Conservation (phyloP, 208 protist species). For the Acanthamoeba castellanii region DNA sequence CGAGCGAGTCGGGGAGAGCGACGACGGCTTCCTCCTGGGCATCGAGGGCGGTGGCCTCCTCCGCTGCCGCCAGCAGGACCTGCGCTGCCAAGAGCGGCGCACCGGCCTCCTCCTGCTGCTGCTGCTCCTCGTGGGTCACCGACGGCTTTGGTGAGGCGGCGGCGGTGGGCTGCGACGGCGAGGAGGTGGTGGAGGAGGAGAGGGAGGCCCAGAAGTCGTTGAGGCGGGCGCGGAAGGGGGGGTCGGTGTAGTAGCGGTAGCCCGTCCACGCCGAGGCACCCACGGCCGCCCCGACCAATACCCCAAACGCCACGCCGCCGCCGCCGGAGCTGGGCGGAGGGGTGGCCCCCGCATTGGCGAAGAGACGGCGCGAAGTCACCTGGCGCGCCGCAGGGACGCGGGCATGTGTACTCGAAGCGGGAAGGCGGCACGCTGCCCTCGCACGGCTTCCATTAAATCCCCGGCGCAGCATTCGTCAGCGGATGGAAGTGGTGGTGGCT, state of each 20-base stretch:
- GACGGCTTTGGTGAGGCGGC: not conserved
- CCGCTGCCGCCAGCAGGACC: not conserved
- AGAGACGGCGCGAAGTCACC: not conserved
- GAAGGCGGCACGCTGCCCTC: not conserved
- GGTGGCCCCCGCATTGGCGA: not conserved
- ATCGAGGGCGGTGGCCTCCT: not conserved
- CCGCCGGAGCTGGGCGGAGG: not conserved
- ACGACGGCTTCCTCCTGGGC: not conserved
- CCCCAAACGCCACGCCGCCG: not conserved
- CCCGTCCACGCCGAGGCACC: not conserved
- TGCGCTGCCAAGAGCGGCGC: not conserved
- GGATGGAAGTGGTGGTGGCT: no score
- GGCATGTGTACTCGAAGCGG: not conserved
- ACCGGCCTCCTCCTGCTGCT: not conserved
- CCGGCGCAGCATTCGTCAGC: not conserved
- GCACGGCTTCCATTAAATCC: not conserved
- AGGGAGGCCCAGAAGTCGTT: slow-evolving; percentile 12
- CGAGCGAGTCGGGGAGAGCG: not conserved
- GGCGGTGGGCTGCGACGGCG: not conserved
- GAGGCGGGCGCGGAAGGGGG: not conserved
- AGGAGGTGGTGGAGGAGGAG: not conserved
- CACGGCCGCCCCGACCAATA: not conserved
- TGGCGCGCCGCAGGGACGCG: no score
- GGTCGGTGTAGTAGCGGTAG: slow-evolving; percentile 27
- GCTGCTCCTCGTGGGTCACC: not conserved